Base-by-base conservation (phyloP, 2,329 filamentous ascomycete genomes). In the Macrophomina phaseolina region DNA sequence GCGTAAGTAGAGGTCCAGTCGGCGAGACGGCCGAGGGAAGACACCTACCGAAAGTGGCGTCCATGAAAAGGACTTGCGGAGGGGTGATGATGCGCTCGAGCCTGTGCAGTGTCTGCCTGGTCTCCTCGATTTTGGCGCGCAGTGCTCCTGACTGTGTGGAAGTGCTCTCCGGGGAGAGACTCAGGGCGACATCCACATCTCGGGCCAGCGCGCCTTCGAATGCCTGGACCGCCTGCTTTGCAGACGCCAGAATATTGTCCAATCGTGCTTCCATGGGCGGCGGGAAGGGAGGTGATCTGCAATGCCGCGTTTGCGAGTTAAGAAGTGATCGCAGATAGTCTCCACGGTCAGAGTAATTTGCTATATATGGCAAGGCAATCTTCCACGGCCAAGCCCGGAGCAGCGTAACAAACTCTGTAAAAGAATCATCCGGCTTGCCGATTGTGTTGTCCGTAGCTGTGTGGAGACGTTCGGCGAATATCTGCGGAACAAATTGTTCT, bases 61-160 rank as follows among this genome's bases (percentile, higher is more conserved):
- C 55, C 38, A 60, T 60, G 40, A 60, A 46, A 8, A 60, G 40
- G 40, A 46, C 28, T 32, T 60, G 56, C 16, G 56, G 56, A 2
- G 56, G 56, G 0, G 56, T 60, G 56, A 60, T 32, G 28, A 60
- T 16, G n/a, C 5, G 56, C 40, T 60, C 40, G 28, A 60, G 56
- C 56, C 36, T 60, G 56, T 60, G 40, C 14, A 60, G 40, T 3
- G 40, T 46, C 16, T 60, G 56, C 3, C 23, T 46, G 23, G 40
- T 60, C 3, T 60, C 56, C 11, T 60, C 56, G 40, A 60, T 60
- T 12, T 60, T 60, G 40, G 56, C 12, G 16, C 56, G 56, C 40
- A 60, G 40, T 14, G 40, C 56, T 5, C 40, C 56, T 16, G 56
- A 60, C 16, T 60, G 56, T 1, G 38, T 18, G 1, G 53, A 42